Percentiles rank a stretch among this genome's conserved stretches.
These are phyloP conservation scores for Clitopilus hobsonii DNA, from an alignment of 768 basidiomycete genomes.

Conservation along the genomic window DNA sequence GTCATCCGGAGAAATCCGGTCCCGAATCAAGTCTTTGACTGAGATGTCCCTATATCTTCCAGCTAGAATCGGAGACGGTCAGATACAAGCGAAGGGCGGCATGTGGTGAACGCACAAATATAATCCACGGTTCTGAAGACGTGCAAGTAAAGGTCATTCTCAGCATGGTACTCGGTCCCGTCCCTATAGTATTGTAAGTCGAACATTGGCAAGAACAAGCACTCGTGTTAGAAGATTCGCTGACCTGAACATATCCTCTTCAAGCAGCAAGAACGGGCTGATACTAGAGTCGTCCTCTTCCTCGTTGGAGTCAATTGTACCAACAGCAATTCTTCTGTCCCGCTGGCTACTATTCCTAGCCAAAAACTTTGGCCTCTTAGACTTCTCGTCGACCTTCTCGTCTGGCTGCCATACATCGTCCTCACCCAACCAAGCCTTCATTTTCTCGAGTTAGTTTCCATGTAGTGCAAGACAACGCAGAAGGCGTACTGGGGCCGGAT, in stretches of 20 bases:
- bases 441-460: no score
- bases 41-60: background rate
- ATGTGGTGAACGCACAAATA: background rate
- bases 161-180: background rate
- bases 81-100: background rate
- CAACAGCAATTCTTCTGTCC: background rate
- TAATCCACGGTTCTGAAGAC: background rate
- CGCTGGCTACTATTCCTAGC: background rate
- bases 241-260: background rate
- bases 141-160: background rate
- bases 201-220: no score
- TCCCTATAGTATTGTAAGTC: background rate
- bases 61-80: background rate
- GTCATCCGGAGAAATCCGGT: background rate
- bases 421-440: background rate
- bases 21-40: background rate
- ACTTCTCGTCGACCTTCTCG: background rate
- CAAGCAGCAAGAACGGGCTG: background rate
- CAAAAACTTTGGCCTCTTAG: background rate
- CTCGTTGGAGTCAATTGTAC: background rate
- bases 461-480: background rate
- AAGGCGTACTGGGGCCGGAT: background rate
- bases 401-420: background rate
- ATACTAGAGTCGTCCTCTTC: no score
- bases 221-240: no score